Conservation (phyloP, 352 stramenopile species). For the Globisporangium abappressorium region DNA sequence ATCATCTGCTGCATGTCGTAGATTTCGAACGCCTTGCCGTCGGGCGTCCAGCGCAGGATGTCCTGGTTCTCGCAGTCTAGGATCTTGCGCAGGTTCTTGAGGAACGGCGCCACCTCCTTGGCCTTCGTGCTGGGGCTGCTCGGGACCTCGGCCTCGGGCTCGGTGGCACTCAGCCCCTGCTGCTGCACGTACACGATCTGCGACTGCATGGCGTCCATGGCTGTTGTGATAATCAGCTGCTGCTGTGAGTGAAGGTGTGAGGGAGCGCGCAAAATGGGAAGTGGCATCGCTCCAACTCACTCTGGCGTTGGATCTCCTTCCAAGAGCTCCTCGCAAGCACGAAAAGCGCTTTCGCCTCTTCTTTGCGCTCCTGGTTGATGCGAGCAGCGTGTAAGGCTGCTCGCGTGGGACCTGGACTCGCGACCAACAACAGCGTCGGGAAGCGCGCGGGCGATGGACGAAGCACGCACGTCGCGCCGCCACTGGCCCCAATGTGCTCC, state of each 20-base stretch:
- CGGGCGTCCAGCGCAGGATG: slow-evolving; percentile 52
- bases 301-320: background rate
- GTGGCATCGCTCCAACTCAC: background rate
- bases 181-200: background rate
- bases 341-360: background rate
- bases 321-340: background rate
- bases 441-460: slow-evolving; percentile 3
- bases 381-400: background rate
- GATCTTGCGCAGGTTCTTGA: slow-evolving; percentile 61
- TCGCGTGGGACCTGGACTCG: background rate
- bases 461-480: background rate
- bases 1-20: slow-evolving; percentile 75
- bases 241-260: background rate
- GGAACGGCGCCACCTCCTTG: slow-evolving; percentile 70
- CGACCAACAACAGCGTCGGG: slow-evolving; percentile 4
- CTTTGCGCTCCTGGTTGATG: background rate
- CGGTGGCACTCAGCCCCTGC: background rate
- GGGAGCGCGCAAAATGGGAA: background rate
- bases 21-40: slow-evolving; percentile 66
- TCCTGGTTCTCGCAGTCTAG: slow-evolving; percentile 42
- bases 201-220: slow-evolving; percentile 1
- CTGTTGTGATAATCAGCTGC: background rate
- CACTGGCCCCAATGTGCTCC: background rate
- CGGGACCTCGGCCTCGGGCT: background rate
- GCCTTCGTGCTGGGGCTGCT: background rate